Evolutionary conservation across 257 asterid species (phyloP).

Genomic region (Solanum dulcamara): DNA sequence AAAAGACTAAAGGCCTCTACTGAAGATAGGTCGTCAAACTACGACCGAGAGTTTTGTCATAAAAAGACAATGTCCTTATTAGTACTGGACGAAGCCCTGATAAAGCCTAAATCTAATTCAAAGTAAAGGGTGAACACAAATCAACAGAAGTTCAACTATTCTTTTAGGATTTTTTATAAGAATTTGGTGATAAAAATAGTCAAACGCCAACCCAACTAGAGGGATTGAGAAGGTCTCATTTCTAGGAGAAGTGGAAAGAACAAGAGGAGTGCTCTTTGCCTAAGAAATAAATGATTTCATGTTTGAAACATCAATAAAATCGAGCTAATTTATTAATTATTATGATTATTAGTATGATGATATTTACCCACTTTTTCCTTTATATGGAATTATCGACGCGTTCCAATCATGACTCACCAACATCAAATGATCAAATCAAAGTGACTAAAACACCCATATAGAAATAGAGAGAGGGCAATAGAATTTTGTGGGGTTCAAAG

Average conservation of each 20-base stretch:
- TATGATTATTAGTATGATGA: background rate
- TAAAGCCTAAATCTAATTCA: too few species aligned
- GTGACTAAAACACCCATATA: background rate
- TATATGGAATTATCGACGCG: conserved; percentile 5
- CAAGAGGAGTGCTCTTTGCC: background rate
- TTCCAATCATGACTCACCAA: conserved; percentile 11
- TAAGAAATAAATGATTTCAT: background rate
- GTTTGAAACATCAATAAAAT: background rate
- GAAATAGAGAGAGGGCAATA: background rate
- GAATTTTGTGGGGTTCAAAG: background rate
- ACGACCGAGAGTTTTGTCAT: background rate
- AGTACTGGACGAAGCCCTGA: too few species aligned
- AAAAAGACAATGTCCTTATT: too few species aligned
- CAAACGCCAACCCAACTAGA: too few species aligned
- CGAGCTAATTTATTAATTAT: background rate
- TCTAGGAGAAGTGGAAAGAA: background rate
- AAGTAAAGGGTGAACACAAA: too few species aligned
- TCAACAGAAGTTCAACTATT: too few species aligned
- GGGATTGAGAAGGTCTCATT: too few species aligned
- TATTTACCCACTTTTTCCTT: background rate
- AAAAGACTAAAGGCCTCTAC: background rate
- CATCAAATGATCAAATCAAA: conserved; percentile 9
- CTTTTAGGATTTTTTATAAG: too few species aligned
- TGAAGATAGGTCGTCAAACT: background rate
- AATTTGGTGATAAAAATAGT: too few species aligned